phyloP scores from a whole-genome alignment of 345 rosid genomes.

The Boechera retrofracta region DNA sequence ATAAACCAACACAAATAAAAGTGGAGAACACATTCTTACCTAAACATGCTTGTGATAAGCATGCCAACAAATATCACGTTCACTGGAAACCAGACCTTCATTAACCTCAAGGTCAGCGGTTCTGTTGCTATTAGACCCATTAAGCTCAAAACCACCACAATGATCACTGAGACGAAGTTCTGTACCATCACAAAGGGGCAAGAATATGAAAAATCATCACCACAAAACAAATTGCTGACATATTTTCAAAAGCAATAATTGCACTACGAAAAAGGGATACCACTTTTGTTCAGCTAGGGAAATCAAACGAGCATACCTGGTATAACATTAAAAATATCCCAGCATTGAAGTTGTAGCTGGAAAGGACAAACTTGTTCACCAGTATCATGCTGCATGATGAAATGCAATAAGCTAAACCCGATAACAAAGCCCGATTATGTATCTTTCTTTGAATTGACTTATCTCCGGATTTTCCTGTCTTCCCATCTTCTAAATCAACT shows the following conservation, averaged over 20 bases:
- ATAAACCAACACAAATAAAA: not conserved
- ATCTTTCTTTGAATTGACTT: constrained; percentile 57
- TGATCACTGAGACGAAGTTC: constrained; percentile 88
- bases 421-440: constrained; percentile 78
- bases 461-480: constrained; percentile 62
- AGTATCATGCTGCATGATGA: constrained; percentile 99
- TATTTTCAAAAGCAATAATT: constrained; percentile 55
- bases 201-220: not conserved
- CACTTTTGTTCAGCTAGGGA: not conserved
- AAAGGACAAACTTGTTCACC: constrained; percentile 92
- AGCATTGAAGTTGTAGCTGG: constrained; percentile 91
- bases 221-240: constrained; percentile 52
- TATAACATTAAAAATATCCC: constrained; percentile 94
- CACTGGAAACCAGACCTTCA: constrained; percentile 96
- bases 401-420: constrained; percentile 91
- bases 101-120: constrained; percentile 81
- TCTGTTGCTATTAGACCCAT: constrained; percentile 80
- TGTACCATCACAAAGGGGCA: constrained; percentile 52
- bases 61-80: constrained; percentile 94
- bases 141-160: constrained; percentile 71
- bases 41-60: constrained; percentile 99
- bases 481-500: constrained; percentile 85
- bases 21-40: constrained; percentile 55
- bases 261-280: not conserved
- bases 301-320: constrained; percentile 62